phyloP scores from a whole-genome alignment of 768 basidiomycete species.

The Phallus indusiatus region DNA sequence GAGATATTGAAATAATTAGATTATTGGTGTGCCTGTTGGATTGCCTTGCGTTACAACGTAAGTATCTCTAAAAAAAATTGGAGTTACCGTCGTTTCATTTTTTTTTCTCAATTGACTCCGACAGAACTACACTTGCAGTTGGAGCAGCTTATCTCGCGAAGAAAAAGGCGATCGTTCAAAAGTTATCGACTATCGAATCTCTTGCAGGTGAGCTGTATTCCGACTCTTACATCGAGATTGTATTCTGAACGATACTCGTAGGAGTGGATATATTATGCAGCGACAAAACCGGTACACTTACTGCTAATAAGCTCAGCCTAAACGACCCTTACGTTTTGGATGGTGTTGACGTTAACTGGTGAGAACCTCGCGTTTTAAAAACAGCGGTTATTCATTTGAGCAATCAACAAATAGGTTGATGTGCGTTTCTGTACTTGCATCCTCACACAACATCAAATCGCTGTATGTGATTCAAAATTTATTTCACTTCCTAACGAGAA shows the following conservation, averaged over 20 bases:
- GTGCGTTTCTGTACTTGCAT: constrained; percentile 35
- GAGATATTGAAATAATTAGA: constrained; percentile 17
- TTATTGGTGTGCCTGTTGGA: constrained; percentile 41
- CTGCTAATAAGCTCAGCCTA: constrained; percentile 39
- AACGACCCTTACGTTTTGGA: constrained; percentile 26
- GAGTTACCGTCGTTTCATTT: too few species aligned
- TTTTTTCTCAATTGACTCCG: too few species aligned
- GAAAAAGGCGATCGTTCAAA: constrained; percentile 39
- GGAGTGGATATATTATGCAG: constrained; percentile 38
- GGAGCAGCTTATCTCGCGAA: constrained; percentile 36
- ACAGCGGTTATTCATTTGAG: too few species aligned
- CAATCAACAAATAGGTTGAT: constrained; percentile 16
- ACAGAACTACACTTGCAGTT: constrained; percentile 30
- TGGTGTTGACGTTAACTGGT: constrained; percentile 25
- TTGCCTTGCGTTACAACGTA: constrained; percentile 34
- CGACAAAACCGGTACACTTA: constrained; percentile 40
- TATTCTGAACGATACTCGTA: background rate
- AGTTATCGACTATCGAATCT: constrained; percentile 39
- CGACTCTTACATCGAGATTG: background rate
- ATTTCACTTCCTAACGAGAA: too few species aligned
- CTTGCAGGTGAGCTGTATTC: constrained; percentile 21
- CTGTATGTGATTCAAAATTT: constrained; percentile 13
- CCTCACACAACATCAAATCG: constrained; percentile 35
- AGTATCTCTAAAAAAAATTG: background rate
- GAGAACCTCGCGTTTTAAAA: too few species aligned